phyloP scores from a whole-genome alignment of 768 basidiomycete genomes.

The Phlebiopsis flavidoalba region DNA sequence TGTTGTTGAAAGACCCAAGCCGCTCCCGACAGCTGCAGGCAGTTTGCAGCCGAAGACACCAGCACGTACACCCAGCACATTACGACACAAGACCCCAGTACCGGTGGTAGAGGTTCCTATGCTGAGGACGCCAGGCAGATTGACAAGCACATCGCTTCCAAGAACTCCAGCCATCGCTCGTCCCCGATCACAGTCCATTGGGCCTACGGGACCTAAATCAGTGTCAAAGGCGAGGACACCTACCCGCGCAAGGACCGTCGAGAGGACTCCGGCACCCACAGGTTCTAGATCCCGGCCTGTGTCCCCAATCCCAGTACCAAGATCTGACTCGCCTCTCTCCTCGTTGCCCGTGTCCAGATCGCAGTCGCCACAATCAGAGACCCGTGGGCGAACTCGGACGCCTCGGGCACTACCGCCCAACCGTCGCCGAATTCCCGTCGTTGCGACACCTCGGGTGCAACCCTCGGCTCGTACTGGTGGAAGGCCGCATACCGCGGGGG shows the following conservation, averaged over 20 bases:
- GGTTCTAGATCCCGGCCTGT: background rate
- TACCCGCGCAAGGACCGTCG: background rate
- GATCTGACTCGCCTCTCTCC: background rate
- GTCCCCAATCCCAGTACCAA: background rate
- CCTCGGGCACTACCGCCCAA: background rate
- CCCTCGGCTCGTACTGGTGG: background rate
- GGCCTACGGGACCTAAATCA: background rate
- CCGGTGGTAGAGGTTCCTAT: background rate
- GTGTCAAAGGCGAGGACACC: background rate
- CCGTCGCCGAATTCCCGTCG: background rate
- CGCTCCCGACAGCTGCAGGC: background rate
- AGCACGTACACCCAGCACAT: background rate
- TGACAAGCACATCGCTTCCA: background rate
- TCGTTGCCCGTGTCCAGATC: background rate
- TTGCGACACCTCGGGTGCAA: background rate
- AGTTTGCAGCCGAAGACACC: background rate
- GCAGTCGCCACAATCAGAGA: background rate
- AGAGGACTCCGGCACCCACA: background rate
- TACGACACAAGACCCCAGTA: background rate
- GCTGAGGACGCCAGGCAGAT: background rate
- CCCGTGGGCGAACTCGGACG: background rate
- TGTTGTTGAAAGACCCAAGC: background rate
- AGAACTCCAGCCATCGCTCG: background rate
- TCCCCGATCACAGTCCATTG: background rate
- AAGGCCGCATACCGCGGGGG: background rate